phyloP scores from a whole-genome alignment of 2,329 filamentous ascomycete species.

The Lecanicillium sp. region DNA sequence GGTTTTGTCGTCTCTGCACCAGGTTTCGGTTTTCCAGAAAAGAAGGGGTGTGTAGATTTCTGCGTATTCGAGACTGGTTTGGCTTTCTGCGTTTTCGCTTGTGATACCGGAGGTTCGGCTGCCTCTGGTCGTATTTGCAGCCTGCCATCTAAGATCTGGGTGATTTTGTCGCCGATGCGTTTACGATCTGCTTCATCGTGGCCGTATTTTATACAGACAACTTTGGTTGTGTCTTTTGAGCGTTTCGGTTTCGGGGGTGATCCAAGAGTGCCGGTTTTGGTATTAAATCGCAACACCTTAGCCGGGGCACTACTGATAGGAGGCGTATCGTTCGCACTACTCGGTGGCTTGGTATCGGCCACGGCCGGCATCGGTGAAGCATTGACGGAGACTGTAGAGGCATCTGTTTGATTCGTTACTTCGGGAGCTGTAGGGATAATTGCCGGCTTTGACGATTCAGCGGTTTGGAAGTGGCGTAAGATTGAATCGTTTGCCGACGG shows the following conservation, averaged over 20 bases:
- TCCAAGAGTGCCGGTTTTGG: slow-evolving; percentile 53
- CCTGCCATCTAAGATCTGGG: slow-evolving; percentile 45
- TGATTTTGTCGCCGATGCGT: slow-evolving; percentile 51
- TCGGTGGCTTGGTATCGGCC: no score
- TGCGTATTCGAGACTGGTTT: slow-evolving; percentile 12
- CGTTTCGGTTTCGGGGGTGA: slow-evolving; percentile 50
- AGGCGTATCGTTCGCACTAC: no score
- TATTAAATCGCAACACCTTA: slow-evolving; percentile 49
- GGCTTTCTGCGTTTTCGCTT: slow-evolving; percentile 21
- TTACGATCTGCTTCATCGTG: slow-evolving; percentile 33
- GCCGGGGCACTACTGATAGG: slow-evolving; percentile 18
- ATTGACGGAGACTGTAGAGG: background rate
- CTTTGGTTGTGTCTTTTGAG: slow-evolving; percentile 20
- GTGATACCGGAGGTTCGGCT: background rate
- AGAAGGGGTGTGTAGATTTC: slow-evolving; percentile 35
- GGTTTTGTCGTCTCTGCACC: slow-evolving; percentile 14
- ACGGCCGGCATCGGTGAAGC: no score
- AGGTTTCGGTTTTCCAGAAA: slow-evolving; percentile 25
- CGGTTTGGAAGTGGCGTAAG: no score
- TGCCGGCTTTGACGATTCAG: background rate
- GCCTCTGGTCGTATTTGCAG: slow-evolving; percentile 15
- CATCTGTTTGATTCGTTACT: slow-evolving; percentile 1
- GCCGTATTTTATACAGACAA: slow-evolving; percentile 55
- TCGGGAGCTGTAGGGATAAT: background rate
- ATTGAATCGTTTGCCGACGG: no score